These are phyloP conservation scores for Aspergillus coremiiformis DNA, from an alignment of 495 filamentous ascomycete species.

Conservation along the genomic window DNA sequence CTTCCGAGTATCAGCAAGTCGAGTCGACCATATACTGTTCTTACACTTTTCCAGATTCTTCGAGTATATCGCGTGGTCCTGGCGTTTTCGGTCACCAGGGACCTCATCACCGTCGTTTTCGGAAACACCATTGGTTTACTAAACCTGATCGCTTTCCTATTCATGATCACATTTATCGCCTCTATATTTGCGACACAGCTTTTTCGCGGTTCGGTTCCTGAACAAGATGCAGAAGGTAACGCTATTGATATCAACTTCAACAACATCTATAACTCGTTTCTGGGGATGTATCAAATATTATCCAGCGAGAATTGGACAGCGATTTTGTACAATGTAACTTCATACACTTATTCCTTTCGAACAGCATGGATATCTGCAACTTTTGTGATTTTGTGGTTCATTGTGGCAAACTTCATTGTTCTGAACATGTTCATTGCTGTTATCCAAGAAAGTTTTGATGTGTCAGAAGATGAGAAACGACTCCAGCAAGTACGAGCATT, in stretches of 20 bases:
- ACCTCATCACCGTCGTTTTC: constrained; percentile 78
- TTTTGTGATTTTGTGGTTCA: constrained; percentile 93
- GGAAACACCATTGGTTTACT: constrained; percentile 87
- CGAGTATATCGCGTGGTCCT: constrained; percentile 88
- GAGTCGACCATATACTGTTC: constrained; percentile 74
- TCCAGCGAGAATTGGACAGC: constrained; percentile 95
- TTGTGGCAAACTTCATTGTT: constrained; percentile 89
- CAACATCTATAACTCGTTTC: constrained; percentile 89
- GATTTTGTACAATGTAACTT: constrained; percentile 76
- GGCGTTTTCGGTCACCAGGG: constrained; percentile 75
- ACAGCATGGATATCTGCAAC: constrained; percentile 92
- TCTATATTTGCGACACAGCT: constrained; percentile 92
- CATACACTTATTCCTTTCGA: constrained; percentile 48
- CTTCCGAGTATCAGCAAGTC: constrained; percentile 72
- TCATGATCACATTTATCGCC: constrained; percentile 87
- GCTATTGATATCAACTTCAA: constrained; percentile 65
- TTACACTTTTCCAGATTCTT: constrained; percentile 89
- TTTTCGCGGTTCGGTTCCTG: constrained; percentile 77
- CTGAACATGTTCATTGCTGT: constrained; percentile 99
- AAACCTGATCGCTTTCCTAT: constrained; percentile 93
- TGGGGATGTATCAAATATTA: constrained; percentile 98
- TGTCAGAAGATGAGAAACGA: constrained; percentile 98
- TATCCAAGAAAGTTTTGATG: constrained; percentile 99
- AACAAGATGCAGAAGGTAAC: constrained; percentile 49
- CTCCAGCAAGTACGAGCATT: constrained; percentile 93